phyloP scores from a whole-genome alignment of 2,329 filamentous ascomycete genomes.

The Fusarium sp. region DNA sequence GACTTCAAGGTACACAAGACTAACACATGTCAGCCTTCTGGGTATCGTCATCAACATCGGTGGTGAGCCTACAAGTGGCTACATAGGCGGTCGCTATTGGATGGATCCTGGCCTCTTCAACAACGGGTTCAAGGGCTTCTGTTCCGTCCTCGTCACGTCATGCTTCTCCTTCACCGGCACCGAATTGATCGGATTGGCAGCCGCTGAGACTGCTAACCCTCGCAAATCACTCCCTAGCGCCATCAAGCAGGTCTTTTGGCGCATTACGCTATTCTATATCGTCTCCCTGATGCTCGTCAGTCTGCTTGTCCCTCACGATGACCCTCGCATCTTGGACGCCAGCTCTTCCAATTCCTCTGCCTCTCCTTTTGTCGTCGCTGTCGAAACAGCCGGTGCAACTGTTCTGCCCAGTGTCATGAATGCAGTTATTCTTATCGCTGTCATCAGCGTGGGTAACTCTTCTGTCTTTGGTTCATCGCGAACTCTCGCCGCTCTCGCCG shows the following conservation, averaged over 20 bases:
- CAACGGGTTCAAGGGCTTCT: slow-evolving; percentile 85
- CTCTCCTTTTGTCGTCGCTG: slow-evolving; percentile 94
- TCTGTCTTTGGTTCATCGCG: slow-evolving; percentile 93
- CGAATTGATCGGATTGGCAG: slow-evolving; percentile 81
- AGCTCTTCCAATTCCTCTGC: slow-evolving; percentile 76
- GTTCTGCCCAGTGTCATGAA: slow-evolving; percentile 92
- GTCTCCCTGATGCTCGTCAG: slow-evolving; percentile 85
- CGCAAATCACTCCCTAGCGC: slow-evolving; percentile 86
- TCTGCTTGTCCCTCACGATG: slow-evolving; percentile 82
- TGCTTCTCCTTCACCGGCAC: slow-evolving; percentile 83
- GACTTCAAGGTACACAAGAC: neutral
- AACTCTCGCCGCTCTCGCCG: slow-evolving; percentile 89
- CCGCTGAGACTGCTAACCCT: slow-evolving; percentile 84
- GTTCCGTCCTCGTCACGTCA: slow-evolving; percentile 81
- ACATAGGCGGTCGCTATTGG: slow-evolving; percentile 87
- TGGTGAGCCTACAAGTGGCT: slow-evolving; percentile 78
- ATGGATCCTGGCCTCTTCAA: slow-evolving; percentile 83
- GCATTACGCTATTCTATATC: slow-evolving; percentile 91
- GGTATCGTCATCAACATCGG: slow-evolving; percentile 89
- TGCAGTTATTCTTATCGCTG: slow-evolving; percentile 90
- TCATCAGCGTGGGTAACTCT: slow-evolving; percentile 91
- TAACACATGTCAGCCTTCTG: slow-evolving; percentile 71
- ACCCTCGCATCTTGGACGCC: slow-evolving; percentile 73
- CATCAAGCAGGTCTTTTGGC: slow-evolving; percentile 97
- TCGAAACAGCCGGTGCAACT: slow-evolving; percentile 85